phyloP scores from a whole-genome alignment of 495 filamentous ascomycete species.

The Rhypophila decipiens region DNA sequence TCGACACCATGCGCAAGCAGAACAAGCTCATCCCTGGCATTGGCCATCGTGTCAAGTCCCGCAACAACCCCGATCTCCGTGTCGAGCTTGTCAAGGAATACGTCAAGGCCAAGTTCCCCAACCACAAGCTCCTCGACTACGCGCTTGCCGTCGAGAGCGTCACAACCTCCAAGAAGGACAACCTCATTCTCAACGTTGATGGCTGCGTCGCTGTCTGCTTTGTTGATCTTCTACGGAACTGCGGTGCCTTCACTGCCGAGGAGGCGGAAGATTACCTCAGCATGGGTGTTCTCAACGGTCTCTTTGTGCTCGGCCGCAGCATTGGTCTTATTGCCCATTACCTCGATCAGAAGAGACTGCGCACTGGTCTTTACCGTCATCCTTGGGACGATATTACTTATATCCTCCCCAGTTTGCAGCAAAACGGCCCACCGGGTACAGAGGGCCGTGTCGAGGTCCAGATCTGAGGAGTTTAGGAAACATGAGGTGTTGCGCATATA shows the following conservation, averaged over 20 bases:
- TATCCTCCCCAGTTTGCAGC: conserved; percentile 74
- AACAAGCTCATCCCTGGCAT: conserved; percentile 99
- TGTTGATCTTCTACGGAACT: conserved; percentile 94
- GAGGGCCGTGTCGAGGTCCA: conserved; percentile 88
- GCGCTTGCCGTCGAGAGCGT: conserved; percentile 96
- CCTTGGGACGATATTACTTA: conserved; percentile 99
- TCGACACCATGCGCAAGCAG: conserved; percentile 97
- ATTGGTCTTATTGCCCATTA: conserved; percentile 99
- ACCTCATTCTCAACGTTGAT: conserved; percentile 98
- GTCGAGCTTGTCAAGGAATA: conserved; percentile 99
- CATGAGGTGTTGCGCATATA: neutral
- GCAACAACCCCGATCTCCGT: conserved; percentile 99
- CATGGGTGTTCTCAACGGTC: conserved; percentile 98
- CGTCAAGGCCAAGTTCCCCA: conserved; percentile 94
- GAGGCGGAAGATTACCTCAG: conserved; percentile 77
- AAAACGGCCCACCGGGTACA: conserved; percentile 62
- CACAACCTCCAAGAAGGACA: conserved; percentile 99
- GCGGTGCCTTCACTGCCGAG: conserved; percentile 83
- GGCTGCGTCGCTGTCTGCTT: conserved; percentile 98
- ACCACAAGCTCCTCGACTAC: conserved; percentile 94
- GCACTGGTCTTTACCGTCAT: conserved; percentile 97
- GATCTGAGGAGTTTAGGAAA: conserved; percentile 15
- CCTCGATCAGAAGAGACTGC: conserved; percentile 97
- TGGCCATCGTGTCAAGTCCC: conserved; percentile 97
- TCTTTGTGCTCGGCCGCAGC: conserved; percentile 91